Conservation (phyloP, 1,284 basidiomycete species). For the Xerocomus amazonicus region DNA sequence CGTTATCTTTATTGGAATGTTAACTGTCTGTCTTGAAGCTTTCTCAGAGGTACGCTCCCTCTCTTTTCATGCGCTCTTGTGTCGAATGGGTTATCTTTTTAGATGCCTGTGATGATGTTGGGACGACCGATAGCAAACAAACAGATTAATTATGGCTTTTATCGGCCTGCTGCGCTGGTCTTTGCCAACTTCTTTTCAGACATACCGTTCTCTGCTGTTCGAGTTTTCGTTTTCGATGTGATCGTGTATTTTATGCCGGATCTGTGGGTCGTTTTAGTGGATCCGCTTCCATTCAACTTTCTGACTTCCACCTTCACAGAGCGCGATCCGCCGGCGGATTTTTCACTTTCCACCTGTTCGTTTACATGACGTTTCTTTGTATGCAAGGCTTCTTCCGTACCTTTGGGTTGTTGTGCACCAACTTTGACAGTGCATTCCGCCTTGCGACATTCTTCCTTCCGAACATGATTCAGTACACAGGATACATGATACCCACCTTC, state of each 20-base stretch:
- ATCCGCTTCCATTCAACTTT: background rate
- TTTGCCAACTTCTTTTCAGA: slow-evolving; percentile 75
- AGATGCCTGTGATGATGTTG: slow-evolving; percentile 68
- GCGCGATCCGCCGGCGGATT: slow-evolving; percentile 61
- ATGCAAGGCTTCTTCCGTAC: slow-evolving; percentile 78
- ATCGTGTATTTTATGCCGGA: slow-evolving; percentile 76
- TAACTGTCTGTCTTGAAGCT: slow-evolving; percentile 74
- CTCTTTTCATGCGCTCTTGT: background rate
- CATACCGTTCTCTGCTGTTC: slow-evolving; percentile 67
- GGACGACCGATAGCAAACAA: slow-evolving; percentile 73
- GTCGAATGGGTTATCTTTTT: background rate
- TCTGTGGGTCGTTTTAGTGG: slow-evolving; percentile 33
- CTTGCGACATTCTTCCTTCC: slow-evolving; percentile 59
- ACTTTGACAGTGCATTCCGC: slow-evolving; percentile 64
- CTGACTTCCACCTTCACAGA: slow-evolving; percentile 12
- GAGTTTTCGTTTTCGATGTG: slow-evolving; percentile 63
- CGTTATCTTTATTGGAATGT: slow-evolving; percentile 72
- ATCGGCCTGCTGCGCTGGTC: slow-evolving; percentile 71
- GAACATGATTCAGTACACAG: slow-evolving; percentile 48
- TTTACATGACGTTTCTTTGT: slow-evolving; percentile 54
- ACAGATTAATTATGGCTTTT: slow-evolving; percentile 79
- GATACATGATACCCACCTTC: slow-evolving; percentile 71
- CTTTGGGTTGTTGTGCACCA: slow-evolving; percentile 60
- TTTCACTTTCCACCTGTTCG: slow-evolving; percentile 70
- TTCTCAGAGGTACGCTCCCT: slow-evolving; percentile 62